These are phyloP conservation scores for Lactarius akahatsu DNA, from an alignment of 768 basidiomycete genomes.

Conservation along the genomic window DNA sequence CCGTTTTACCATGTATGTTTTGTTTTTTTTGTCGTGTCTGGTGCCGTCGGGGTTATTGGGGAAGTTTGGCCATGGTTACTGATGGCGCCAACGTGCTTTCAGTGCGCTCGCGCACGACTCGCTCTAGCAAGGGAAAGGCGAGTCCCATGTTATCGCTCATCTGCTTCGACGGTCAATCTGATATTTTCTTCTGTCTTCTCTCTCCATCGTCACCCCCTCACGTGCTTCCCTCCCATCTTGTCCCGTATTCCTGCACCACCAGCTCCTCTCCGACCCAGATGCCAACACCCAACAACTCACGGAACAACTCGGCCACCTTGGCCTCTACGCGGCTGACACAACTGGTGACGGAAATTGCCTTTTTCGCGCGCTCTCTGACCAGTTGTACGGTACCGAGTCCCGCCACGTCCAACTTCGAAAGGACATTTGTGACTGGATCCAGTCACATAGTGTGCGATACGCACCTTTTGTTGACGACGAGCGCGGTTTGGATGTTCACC, in stretches of 20 bases:
- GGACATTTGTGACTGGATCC: constrained; percentile 84
- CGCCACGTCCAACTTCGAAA: constrained; percentile 66
- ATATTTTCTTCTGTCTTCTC: constrained; percentile 11
- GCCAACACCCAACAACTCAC: constrained; percentile 66
- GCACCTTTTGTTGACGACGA: constrained; percentile 88
- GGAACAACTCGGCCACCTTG: constrained; percentile 71
- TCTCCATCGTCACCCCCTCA: constrained; percentile 4
- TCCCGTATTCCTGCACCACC: neutral
- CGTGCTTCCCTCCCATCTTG: constrained; percentile 15
- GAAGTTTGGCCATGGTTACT: constrained; percentile 24
- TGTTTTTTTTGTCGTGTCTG: neutral
- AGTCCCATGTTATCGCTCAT: constrained; percentile 32
- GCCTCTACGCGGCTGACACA: constrained; percentile 84
- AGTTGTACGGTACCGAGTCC: constrained; percentile 73
- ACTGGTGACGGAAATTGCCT: constrained; percentile 92
- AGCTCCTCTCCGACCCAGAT: constrained; percentile 56
- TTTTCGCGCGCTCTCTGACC: constrained; percentile 88
- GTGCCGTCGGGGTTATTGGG: constrained; percentile 1
- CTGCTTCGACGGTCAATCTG: constrained; percentile 5
- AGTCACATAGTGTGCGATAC: constrained; percentile 64
- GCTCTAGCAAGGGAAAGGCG: constrained; percentile 57
- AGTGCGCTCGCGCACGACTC: constrained; percentile 59
- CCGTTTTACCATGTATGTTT: constrained; percentile 26
- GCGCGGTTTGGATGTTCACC: constrained; percentile 68
- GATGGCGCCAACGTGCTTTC: constrained; percentile 31